Percentiles rank a stretch among this genome's conserved stretches.
Conservation (phyloP, 768 basidiomycete species). For the Rhodocollybia butyracea region DNA sequence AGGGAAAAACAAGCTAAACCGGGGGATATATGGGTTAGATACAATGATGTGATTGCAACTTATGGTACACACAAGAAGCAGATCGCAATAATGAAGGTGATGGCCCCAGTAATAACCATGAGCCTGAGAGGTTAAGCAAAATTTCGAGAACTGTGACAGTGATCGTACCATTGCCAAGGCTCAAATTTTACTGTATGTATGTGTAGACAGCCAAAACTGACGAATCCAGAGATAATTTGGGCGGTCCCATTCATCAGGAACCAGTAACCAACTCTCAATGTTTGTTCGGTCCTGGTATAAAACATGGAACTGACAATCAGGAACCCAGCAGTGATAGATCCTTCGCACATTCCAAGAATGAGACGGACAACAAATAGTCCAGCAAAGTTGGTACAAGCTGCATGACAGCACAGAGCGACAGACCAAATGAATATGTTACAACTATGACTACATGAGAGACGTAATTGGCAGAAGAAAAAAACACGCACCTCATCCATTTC, state of each 20-base stretch:
- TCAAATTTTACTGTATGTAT: slow-evolving; percentile 54
- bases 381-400: slow-evolving; percentile 68
- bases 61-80: slow-evolving; percentile 50
- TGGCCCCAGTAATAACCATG: slow-evolving; percentile 70
- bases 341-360: slow-evolving; percentile 72
- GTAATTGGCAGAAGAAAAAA: no score
- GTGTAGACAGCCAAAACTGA: slow-evolving; percentile 63
- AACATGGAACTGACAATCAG: slow-evolving; percentile 78
- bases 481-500: slow-evolving; percentile 76
- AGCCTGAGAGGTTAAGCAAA: slow-evolving; percentile 40
- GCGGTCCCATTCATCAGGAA: slow-evolving; percentile 79
- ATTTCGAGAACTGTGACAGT: not conserved
- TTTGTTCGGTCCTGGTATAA: slow-evolving; percentile 71
- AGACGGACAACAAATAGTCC: slow-evolving; percentile 61
- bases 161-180: slow-evolving; percentile 67
- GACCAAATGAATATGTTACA: slow-evolving; percentile 69
- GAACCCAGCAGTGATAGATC: slow-evolving; percentile 71
- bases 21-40: not conserved
- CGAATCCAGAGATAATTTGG: slow-evolving; percentile 64
- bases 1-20: slow-evolving; percentile 71
- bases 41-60: slow-evolving; percentile 8
- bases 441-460: no score
- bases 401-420: slow-evolving; percentile 57
- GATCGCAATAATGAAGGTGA: slow-evolving; percentile 58
- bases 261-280: slow-evolving; percentile 70